Evolutionary conservation across 2,329 filamentous ascomycete genomes (phyloP), one percentile per base, ranked within the genome.

Genomic region (Blastomyces parvus): DNA sequence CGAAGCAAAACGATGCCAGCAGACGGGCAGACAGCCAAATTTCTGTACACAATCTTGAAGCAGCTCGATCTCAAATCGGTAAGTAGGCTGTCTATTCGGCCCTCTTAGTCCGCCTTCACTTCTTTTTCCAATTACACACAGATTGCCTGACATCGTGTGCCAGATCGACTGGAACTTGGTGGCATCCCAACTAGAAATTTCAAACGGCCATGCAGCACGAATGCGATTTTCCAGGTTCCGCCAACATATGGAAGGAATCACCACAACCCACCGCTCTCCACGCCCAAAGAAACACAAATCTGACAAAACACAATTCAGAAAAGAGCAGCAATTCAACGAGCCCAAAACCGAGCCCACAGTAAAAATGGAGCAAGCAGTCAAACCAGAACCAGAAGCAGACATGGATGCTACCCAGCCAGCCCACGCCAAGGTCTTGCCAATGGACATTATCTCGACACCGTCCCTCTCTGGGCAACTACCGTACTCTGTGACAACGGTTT

Each of bases 141-240:
- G 46, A 17, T 25, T 17, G n/a, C 38, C 36, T 57, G 17, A 48
- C 60, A 40, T 33, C 1, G 6, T 36, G 13, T 61, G 19, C 62
- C 63, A 83, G 81, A 77, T 84, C 65, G 79, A 84, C 66, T 84
- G 82, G 82, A 78, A 77, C 58, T 69, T 74, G 48, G 80, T 84
- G 19, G 82, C 82, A 17, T 71, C 71, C 2, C 73, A 81, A 57
- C 72, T 81, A 14, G 78, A 79, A 55, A 82, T 84, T 62, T 81
- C 80, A 44, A 84, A 84, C 61, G 82, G 81, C 46, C 82, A 84
- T 67, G 82, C 82, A 3, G 82, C 82, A 17, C 79, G 82, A 48
- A 84, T 84, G 82, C 78, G 82, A 36, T 84, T 79, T 69, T 81
- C 79, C 27, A 79, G 82, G 44, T 83, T 83, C 71, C 79, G 76